Evolutionary conservation across 129 eudicot species (phyloP).

Genomic region (Pseudognaphalium luteoalbum): DNA sequence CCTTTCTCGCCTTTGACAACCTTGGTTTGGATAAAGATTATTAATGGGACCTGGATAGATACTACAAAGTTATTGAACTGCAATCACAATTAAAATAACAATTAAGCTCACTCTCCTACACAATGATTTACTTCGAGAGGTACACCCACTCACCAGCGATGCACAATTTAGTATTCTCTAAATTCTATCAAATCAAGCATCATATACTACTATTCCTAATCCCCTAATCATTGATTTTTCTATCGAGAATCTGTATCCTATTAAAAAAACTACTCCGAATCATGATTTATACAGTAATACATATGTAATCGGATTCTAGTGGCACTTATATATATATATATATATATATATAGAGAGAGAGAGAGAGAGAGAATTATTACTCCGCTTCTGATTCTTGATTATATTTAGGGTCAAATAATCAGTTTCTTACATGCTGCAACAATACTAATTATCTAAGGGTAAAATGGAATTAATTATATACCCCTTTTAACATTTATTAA

Average conservation of each 20-base stretch:
- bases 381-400: background rate
- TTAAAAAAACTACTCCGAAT: too few relatives aligned
- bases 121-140: background rate
- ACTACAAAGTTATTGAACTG: too few relatives aligned
- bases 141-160: background rate
- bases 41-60: background rate
- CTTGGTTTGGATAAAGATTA: too few relatives aligned
- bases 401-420: background rate
- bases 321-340: background rate
- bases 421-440: background rate
- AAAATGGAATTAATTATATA: background rate
- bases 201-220: too few relatives aligned
- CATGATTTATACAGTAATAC: background rate
- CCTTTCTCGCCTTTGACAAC: too few relatives aligned
- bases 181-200: background rate
- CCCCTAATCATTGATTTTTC: too few relatives aligned
- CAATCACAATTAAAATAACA: too few relatives aligned
- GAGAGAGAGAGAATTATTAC: too few relatives aligned
- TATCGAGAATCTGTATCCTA: too few relatives aligned
- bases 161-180: background rate
- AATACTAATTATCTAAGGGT: background rate
- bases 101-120: background rate
- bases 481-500: background rate
- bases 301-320: too few relatives aligned
- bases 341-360: too few relatives aligned